Conservation (phyloP, 768 basidiomycete genomes). For the Macrolepiota albuminosa region DNA sequence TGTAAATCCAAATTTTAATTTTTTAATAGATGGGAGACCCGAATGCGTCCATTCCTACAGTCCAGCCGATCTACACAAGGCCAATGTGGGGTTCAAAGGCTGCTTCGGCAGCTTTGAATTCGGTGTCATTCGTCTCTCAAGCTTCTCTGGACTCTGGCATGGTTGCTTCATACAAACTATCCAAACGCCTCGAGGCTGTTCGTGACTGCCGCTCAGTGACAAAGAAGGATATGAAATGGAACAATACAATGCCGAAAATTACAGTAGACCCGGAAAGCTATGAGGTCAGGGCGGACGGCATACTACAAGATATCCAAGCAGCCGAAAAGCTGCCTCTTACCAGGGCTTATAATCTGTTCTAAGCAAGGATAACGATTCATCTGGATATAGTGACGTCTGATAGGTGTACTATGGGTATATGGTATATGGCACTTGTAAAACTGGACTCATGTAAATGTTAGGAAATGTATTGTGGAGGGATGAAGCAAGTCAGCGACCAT, state of each 20-base stretch:
- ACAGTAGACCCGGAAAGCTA: conserved; percentile 90
- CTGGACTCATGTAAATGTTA: no score
- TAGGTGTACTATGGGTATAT: no score
- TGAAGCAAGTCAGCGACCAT: neutral
- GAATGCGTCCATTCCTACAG: conserved; percentile 93
- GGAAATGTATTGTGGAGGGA: neutral
- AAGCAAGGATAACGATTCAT: conserved; percentile 60
- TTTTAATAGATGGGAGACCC: conserved; percentile 85
- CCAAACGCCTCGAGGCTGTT: conserved; percentile 74
- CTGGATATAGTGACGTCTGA: neutral
- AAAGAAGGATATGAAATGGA: conserved; percentile 96
- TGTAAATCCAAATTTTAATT: neutral
- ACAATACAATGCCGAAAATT: conserved; percentile 77
- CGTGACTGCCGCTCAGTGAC: conserved; percentile 64
- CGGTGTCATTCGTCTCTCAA: conserved; percentile 81
- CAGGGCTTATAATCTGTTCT: conserved; percentile 79
- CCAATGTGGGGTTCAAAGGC: conserved; percentile 94
- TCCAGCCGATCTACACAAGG: conserved; percentile 80
- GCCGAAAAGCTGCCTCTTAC: conserved; percentile 67
- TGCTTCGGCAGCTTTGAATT: conserved; percentile 76
- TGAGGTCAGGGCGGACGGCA: conserved; percentile 79
- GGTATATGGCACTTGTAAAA: neutral
- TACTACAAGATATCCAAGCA: conserved; percentile 69
- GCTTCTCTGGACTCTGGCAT: conserved; percentile 56
- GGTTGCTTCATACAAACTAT: conserved; percentile 61